A percentile compares a stretch with the other conserved stretches of the same genome.
Evolutionary conservation across 2,329 filamentous ascomycete genomes (phyloP).

Genomic region (Colletotrichum abscissum): DNA sequence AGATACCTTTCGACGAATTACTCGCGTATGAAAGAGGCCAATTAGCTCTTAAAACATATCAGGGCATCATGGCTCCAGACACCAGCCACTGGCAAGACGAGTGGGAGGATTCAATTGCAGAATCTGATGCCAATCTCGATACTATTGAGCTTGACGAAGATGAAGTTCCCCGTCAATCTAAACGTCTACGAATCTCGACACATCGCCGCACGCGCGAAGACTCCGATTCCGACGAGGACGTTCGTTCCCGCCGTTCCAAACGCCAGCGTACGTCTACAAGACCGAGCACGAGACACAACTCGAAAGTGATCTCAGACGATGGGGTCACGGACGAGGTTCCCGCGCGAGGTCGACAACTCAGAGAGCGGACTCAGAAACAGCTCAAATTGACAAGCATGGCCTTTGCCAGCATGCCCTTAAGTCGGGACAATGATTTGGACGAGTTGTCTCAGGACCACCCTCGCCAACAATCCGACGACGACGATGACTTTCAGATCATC

Average conservation of each 20-base stretch:
- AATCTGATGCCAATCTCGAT: background rate
- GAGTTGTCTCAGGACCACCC: slow-evolving; percentile 46
- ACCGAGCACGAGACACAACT: slow-evolving; percentile 8
- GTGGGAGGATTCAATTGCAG: slow-evolving; percentile 8
- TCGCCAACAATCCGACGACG: slow-evolving; percentile 43
- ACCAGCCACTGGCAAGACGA: slow-evolving; percentile 22
- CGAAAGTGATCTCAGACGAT: background rate
- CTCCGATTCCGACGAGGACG: slow-evolving; percentile 24
- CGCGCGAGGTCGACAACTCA: slow-evolving; percentile 20
- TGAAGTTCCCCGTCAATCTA: background rate
- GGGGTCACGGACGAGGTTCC: slow-evolving; percentile 4
- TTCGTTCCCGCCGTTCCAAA: slow-evolving; percentile 6
- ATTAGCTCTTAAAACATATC: slow-evolving; percentile 15
- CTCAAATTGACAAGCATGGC: slow-evolving; percentile 40
- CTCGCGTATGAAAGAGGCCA: slow-evolving; percentile 16
- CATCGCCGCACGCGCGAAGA: background rate
- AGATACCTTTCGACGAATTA: slow-evolving; percentile 29
- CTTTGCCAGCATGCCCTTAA: slow-evolving; percentile 37
- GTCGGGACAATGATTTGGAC: slow-evolving; percentile 38
- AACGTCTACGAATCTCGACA: slow-evolving; percentile 3
- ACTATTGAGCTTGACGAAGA: slow-evolving; percentile 21
- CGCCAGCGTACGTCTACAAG: slow-evolving; percentile 16
- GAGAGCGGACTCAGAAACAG: slow-evolving; percentile 41
- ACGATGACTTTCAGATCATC: slow-evolving; percentile 49
- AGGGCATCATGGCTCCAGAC: slow-evolving; percentile 1